Conservation (phyloP, 2,329 filamentous ascomycete genomes). For the Beauveria sp. region DNA sequence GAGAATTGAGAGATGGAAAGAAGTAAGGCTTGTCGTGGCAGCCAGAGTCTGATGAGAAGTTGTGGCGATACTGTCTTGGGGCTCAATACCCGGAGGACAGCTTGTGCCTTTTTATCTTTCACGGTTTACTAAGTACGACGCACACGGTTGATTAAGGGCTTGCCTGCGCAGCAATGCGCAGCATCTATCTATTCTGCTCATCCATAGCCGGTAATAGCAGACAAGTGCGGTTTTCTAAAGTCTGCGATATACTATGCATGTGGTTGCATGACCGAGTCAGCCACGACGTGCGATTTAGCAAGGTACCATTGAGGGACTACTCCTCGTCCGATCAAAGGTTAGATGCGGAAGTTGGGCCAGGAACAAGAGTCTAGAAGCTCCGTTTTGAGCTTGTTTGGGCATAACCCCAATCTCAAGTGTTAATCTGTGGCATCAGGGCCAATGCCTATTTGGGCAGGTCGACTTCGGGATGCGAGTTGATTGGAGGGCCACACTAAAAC, state of each 20-base stretch:
- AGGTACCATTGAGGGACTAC: background rate
- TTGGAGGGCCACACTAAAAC: conserved; percentile 1
- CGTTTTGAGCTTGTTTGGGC: background rate
- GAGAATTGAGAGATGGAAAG: too few species aligned
- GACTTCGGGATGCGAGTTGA: conserved; percentile 38
- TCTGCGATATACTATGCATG: background rate
- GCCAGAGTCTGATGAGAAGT: too few species aligned
- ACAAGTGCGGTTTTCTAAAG: background rate
- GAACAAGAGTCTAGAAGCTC: background rate
- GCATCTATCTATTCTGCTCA: background rate
- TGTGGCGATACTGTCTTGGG: too few species aligned
- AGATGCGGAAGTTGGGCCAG: background rate
- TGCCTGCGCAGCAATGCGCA: background rate
- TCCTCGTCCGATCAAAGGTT: background rate
- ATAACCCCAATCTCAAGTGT: background rate
- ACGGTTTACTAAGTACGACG: background rate
- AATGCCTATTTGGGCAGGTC: background rate
- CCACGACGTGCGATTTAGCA: background rate
- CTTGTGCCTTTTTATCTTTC: background rate
- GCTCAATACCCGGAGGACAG: too few species aligned
- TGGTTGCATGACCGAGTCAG: background rate
- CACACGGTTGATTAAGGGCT: background rate
- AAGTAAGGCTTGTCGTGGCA: background rate
- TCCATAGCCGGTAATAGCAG: background rate
- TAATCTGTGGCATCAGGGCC: background rate